Percentiles rank a stretch among this genome's conserved stretches.
phyloP scores from a whole-genome alignment of 2,329 filamentous ascomycete species.

The Tolypocladium album region DNA sequence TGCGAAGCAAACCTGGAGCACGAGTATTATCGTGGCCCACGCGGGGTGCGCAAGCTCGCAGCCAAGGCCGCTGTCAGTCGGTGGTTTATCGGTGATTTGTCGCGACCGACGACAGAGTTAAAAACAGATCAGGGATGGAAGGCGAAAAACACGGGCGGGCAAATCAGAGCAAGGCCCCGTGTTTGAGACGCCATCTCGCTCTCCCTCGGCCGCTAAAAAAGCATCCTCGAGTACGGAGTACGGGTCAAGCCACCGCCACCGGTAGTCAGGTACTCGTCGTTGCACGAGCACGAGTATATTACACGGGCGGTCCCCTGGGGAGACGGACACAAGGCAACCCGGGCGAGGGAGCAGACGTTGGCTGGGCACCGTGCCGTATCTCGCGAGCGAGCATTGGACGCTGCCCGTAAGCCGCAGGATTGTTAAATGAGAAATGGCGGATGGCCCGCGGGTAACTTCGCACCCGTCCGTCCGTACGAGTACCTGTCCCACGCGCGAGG shows the following conservation, averaged over 20 bases:
- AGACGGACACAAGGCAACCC: background rate
- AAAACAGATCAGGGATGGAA: background rate
- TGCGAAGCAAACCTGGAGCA: background rate
- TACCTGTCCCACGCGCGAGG: background rate
- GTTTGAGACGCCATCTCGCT: background rate
- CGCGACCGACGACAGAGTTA: background rate
- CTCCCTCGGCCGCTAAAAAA: background rate
- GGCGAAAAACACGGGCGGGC: background rate
- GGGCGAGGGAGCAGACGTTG: background rate
- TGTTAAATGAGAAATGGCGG: background rate
- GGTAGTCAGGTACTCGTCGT: background rate
- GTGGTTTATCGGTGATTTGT: background rate
- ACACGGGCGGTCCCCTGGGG: no score
- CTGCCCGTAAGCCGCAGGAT: background rate
- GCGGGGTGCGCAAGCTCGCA: no score
- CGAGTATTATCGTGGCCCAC: no score
- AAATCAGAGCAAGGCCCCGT: background rate
- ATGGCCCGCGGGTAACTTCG: no score
- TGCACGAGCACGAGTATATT: no score
- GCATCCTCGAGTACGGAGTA: background rate
- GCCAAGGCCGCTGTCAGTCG: no score
- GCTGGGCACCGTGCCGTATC: background rate
- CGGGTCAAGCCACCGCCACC: background rate
- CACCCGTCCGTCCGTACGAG: no score
- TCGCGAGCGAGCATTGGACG: background rate